Conservation (phyloP, 306 rosid species). For the Malus fusca region DNA sequence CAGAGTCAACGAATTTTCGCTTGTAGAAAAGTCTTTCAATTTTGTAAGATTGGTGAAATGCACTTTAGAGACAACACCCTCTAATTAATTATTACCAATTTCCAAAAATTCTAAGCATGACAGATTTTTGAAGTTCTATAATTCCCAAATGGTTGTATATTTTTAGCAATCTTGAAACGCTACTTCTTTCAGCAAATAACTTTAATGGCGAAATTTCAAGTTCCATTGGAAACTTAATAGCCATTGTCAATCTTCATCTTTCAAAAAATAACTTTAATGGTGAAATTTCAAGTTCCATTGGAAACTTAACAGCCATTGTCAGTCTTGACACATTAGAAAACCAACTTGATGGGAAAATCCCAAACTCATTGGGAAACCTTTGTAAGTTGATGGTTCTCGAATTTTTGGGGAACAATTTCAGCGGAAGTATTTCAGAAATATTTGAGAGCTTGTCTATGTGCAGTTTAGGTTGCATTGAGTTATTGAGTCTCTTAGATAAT, state of each 20-base stretch:
- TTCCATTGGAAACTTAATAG: too few species aligned
- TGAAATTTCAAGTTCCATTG: background rate
- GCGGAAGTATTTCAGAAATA: background rate
- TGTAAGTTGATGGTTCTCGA: background rate
- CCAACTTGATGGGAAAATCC: constrained; percentile 1
- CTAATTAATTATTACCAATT: background rate
- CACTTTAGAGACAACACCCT: too few species aligned
- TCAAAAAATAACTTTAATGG: background rate
- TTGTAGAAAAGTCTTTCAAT: too few species aligned
- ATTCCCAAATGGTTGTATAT: background rate
- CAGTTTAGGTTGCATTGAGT: background rate
- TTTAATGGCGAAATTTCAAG: too few species aligned
- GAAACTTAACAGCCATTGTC: background rate
- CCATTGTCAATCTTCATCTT: too few species aligned
- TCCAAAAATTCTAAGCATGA: background rate
- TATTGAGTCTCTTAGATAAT: rapidly evolving
- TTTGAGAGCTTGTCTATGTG: background rate
- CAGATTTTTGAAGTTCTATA: background rate
- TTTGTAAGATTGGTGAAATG: too few species aligned
- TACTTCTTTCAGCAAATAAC: background rate
- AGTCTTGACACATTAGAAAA: background rate
- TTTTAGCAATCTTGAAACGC: background rate
- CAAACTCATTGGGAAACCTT: background rate
- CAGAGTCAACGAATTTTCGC: too few species aligned
- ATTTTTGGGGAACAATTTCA: background rate